A percentile compares a stretch with the other conserved stretches of the same genome.
Conservation (phyloP, 257 asterid genomes). For the Gynochthodes officinalis region DNA sequence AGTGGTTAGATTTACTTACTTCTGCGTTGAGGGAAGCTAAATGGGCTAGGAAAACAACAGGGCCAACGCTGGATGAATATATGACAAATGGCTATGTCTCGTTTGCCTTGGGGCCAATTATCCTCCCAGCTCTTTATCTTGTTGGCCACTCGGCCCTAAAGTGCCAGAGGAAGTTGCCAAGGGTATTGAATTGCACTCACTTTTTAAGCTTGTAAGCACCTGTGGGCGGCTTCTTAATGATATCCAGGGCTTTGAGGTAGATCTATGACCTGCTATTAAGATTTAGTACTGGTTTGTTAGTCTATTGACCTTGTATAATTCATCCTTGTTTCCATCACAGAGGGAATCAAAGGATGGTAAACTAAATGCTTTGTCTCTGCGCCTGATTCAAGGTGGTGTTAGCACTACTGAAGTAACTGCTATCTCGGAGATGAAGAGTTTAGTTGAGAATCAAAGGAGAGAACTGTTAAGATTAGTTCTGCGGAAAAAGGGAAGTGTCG, state of each 20-base stretch:
- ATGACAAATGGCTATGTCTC: slow-evolving; percentile 68
- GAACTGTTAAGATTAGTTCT: slow-evolving; percentile 60
- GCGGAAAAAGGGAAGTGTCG: slow-evolving; percentile 41
- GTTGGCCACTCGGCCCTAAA: slow-evolving; percentile 81
- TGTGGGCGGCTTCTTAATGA: slow-evolving; percentile 89
- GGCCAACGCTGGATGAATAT: slow-evolving; percentile 70
- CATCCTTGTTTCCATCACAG: slow-evolving; percentile 35
- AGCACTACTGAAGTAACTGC: slow-evolving; percentile 47
- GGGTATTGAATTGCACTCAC: slow-evolving; percentile 49
- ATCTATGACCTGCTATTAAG: neutral
- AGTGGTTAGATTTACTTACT: slow-evolving; percentile 74
- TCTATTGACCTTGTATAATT: neutral
- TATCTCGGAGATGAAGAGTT: slow-evolving; percentile 36
- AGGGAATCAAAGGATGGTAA: slow-evolving; percentile 74
- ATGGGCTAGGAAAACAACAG: slow-evolving; percentile 45
- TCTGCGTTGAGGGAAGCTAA: slow-evolving; percentile 82
- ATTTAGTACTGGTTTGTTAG: neutral
- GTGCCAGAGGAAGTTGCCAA: slow-evolving; percentile 62
- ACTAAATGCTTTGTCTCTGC: slow-evolving; percentile 57
- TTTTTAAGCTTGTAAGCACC: slow-evolving; percentile 65
- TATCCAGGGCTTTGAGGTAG: slow-evolving; percentile 66
- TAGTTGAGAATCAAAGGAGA: slow-evolving; percentile 43
- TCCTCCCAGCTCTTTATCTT: slow-evolving; percentile 78
- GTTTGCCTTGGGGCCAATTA: slow-evolving; percentile 86
- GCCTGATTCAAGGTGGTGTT: slow-evolving; percentile 35